Evolutionary conservation across 164 flowering plant genomes (phyloP), one percentile per base, ranked within the genome.

Genomic region (Aristolochia californica): DNA sequence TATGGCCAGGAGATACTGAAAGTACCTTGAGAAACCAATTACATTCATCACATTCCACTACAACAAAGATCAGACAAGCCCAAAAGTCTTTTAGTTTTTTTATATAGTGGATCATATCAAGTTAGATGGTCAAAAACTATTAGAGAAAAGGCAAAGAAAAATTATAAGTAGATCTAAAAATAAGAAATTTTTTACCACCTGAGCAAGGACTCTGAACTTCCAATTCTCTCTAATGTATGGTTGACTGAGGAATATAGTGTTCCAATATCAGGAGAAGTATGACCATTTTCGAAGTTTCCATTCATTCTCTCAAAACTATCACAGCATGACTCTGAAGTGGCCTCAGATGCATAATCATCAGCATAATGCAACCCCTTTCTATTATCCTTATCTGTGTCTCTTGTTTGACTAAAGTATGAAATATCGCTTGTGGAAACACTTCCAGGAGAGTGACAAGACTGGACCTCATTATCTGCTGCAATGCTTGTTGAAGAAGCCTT

Each of bases 401-500:
- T 74, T 58, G 67, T 65, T 59, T 74, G 78, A 66, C 75, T 66
- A 38, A 62, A 59, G 47, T 74, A 87, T 47, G 86, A 86, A 72
- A 75, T 75, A 58, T 83, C 91, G 64, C 80, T 76, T 12, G 72
- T 57, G 53, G 74, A 67, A 56, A 59, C 56, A 72, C 88, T 82
- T 60, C 71, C 82, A 59, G 88, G 87, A 59, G 89, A 66, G 70
- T 25, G 49, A 45, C 65, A 73, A 80, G 13, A 65, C 45, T 50
- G 81, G 72, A 66, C 71, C 60, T 80, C 88, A 63, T 88, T 80
- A 58, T 85, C 87, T 45, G 78, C 58, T 60, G 75, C 65, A 58
- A 82, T 64, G 28, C 89, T 95, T 23, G 87, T 83, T 44, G 94
- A 94, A 61, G 77, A 77, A 55, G 91, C 74, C 85, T 67, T 85